Evolutionary conservation across 2,329 filamentous ascomycete species (phyloP).

Genomic region (Cordyceps cateniannulata): DNA sequence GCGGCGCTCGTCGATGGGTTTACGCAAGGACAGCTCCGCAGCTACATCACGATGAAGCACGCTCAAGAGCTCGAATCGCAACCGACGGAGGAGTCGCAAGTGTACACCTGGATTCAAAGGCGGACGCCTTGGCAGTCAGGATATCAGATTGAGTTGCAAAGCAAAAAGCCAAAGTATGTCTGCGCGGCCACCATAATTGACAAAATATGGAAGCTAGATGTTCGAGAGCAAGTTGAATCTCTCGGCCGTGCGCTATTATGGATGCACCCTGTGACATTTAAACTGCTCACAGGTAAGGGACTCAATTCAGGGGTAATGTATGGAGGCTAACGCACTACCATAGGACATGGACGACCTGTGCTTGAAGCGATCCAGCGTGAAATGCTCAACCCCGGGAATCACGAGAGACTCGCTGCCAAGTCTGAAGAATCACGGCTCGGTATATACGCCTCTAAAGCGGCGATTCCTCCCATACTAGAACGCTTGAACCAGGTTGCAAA

Average conservation of each 20-base stretch:
- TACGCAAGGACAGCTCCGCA: constrained; percentile 36
- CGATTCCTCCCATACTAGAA: constrained; percentile 27
- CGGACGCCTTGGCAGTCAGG: constrained; percentile 4
- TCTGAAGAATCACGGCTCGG: constrained; percentile 20
- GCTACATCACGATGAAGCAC: constrained; percentile 30
- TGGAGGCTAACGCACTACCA: neutral
- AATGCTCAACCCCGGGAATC: constrained; percentile 25
- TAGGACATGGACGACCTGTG: constrained; percentile 18
- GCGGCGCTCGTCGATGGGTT: constrained; percentile 38
- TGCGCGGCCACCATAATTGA: constrained; percentile 4
- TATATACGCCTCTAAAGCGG: constrained; percentile 25
- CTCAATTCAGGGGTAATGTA: too few relatives aligned
- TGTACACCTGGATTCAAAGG: constrained; percentile 6
- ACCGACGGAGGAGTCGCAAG: neutral
- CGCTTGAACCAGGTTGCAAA: constrained; percentile 27
- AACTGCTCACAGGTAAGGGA: constrained; percentile 2
- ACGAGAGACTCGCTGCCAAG: constrained; percentile 24
- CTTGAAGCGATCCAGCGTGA: constrained; percentile 24
- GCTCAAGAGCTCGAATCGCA: neutral
- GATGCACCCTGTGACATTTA: constrained; percentile 1
- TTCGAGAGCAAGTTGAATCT: constrained; percentile 7
- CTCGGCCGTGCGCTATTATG: constrained; percentile 5
- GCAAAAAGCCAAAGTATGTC: neutral
- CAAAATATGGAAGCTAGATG: constrained; percentile 9
- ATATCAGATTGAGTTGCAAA: constrained; percentile 1